phyloP scores from a whole-genome alignment of 2,329 filamentous ascomycete genomes.

The Mycosphaerella arachidis region DNA sequence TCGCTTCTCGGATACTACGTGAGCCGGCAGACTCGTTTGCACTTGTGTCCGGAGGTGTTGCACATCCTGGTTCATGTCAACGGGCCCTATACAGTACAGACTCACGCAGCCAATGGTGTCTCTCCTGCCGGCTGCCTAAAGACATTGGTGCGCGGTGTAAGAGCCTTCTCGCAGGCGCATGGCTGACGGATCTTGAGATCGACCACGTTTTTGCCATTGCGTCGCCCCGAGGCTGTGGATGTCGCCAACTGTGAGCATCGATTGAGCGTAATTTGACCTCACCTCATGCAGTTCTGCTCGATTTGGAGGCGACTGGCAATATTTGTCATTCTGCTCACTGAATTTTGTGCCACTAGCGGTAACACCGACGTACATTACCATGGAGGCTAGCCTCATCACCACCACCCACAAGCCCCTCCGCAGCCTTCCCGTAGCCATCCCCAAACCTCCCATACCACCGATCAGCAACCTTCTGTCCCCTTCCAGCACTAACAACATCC shows the following conservation, averaged over 20 bases:
- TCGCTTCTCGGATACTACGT: background rate
- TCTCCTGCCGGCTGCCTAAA: background rate
- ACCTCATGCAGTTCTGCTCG: background rate
- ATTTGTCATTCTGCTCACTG: too few relatives aligned
- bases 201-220: background rate
- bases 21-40: background rate
- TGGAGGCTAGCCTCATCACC: background rate
- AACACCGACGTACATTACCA: too few relatives aligned
- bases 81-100: background rate
- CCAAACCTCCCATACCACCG: slow-evolving; percentile 41
- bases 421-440: slow-evolving; percentile 24
- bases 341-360: too few relatives aligned
- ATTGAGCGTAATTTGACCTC: slow-evolving; percentile 1
- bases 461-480: slow-evolving; percentile 39
- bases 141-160: background rate
- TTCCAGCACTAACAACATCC: slow-evolving; percentile 48
- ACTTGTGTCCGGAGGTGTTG: background rate
- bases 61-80: background rate
- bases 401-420: slow-evolving; percentile 7
- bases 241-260: background rate
- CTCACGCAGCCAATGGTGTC: background rate
- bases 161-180: background rate
- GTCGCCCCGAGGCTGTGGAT: background rate
- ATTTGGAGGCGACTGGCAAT: too few relatives aligned
- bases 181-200: background rate